Percentiles rank a stretch among this genome's conserved stretches.
These are phyloP conservation scores for Takashimella tepidaria DNA, from an alignment of 1,284 basidiomycete species.

Conservation along the genomic window DNA sequence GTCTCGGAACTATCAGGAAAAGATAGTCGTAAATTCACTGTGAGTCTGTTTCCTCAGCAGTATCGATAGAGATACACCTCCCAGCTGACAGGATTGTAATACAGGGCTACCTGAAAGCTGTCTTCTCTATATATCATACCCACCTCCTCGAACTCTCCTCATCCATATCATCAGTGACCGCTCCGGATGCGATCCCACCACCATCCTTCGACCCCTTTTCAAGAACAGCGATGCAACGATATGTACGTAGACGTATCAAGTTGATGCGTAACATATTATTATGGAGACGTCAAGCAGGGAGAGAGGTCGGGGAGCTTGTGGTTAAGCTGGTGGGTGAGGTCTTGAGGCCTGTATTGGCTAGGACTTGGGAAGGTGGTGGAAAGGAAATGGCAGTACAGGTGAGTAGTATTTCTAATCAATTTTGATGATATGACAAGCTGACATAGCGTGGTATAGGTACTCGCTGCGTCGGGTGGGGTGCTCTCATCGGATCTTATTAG, in stretches of 20 bases:
- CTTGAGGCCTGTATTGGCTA: slow-evolving; percentile 64
- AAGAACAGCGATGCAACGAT: slow-evolving; percentile 65
- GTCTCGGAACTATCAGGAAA: slow-evolving; percentile 68
- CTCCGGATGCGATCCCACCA: slow-evolving; percentile 42
- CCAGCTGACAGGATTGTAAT: slow-evolving; percentile 6
- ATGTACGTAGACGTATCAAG: slow-evolving; percentile 65
- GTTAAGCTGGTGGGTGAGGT: slow-evolving; percentile 58
- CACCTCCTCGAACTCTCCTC: slow-evolving; percentile 54
- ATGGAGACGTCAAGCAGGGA: slow-evolving; percentile 70
- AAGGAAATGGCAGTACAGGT: slow-evolving; percentile 64
- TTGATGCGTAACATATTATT: slow-evolving; percentile 64
- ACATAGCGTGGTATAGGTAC: slow-evolving; percentile 16
- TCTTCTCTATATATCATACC: slow-evolving; percentile 57
- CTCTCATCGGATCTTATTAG: slow-evolving; percentile 27
- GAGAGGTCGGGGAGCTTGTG: slow-evolving; percentile 57
- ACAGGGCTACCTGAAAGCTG: slow-evolving; percentile 64
- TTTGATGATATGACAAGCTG: slow-evolving; percentile 2
- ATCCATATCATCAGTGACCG: slow-evolving; percentile 42
- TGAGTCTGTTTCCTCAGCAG: slow-evolving; percentile 40
- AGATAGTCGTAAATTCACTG: slow-evolving; percentile 61
- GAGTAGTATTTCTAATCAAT: slow-evolving; percentile 15
- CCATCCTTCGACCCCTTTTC: slow-evolving; percentile 70
- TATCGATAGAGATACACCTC: background rate
- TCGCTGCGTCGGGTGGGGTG: slow-evolving; percentile 13
- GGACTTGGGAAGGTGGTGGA: slow-evolving; percentile 84